Percentiles rank a stretch among this genome's conserved stretches.
Evolutionary conservation across 495 filamentous ascomycete species (phyloP).

Genomic region (Daldinia vernicosa): DNA sequence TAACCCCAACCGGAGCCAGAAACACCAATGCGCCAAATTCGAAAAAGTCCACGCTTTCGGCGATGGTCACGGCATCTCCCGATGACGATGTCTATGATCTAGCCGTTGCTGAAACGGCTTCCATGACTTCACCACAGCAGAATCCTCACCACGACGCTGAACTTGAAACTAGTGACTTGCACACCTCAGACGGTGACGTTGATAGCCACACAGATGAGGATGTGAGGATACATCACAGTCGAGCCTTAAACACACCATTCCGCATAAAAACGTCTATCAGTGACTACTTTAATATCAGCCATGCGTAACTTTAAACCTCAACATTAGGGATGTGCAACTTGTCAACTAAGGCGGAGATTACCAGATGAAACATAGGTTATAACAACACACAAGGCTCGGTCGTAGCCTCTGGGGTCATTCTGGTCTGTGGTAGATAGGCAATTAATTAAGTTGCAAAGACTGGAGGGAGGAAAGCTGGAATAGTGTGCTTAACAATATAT

Average conservation of each 20-base stretch:
- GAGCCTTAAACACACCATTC: neutral
- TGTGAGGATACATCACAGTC: slow-evolving; percentile 23
- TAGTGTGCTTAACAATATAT: neutral
- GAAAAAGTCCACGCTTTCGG: slow-evolving; percentile 20
- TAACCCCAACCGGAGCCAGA: slow-evolving; percentile 34
- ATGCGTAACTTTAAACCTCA: neutral
- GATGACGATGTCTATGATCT: slow-evolving; percentile 7
- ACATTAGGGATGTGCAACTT: neutral
- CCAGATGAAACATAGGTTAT: neutral
- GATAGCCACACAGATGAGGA: slow-evolving; percentile 45
- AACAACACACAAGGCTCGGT: neutral
- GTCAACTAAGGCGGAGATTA: neutral
- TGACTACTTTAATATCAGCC: neutral
- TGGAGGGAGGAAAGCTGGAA: neutral
- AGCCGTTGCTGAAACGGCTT: slow-evolving; percentile 21
- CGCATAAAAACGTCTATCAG: neutral
- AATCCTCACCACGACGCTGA: slow-evolving; percentile 18
- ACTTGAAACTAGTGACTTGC: slow-evolving; percentile 40
- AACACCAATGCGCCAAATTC: neutral
- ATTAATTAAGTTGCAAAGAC: neutral
- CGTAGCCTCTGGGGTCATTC: neutral
- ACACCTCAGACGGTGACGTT: slow-evolving; percentile 45
- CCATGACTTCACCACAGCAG: slow-evolving; percentile 36
- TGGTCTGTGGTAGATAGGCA: neutral
- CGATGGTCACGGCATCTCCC: neutral